These are phyloP conservation scores for Penicillium coprophilum DNA, from an alignment of 495 filamentous ascomycete species.

Conservation along the genomic window DNA sequence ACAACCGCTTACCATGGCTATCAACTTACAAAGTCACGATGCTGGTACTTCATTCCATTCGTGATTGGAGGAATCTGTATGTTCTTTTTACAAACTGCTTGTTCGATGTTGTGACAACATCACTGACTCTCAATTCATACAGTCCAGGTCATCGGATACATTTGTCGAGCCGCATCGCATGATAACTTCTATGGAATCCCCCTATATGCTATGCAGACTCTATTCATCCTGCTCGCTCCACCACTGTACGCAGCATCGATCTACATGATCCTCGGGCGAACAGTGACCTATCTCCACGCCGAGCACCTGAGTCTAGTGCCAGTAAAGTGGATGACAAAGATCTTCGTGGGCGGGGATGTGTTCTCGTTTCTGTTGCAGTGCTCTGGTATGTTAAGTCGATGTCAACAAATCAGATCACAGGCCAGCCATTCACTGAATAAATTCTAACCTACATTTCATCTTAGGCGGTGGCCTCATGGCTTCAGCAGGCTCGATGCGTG, in stretches of 20 bases:
- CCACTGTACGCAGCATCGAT: constrained; percentile 56
- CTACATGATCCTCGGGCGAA: constrained; percentile 60
- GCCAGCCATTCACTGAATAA: background rate
- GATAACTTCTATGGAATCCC: constrained; percentile 25
- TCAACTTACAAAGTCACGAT: constrained; percentile 25
- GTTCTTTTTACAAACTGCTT: background rate
- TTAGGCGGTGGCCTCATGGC: constrained; percentile 28
- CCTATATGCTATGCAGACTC: constrained; percentile 40
- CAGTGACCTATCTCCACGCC: constrained; percentile 46
- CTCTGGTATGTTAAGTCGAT: constrained; percentile 19
- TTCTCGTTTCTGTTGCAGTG: constrained; percentile 36
- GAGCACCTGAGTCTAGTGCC: constrained; percentile 32
- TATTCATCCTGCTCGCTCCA: constrained; percentile 48
- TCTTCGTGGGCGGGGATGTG: constrained; percentile 41
- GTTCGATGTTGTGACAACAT: background rate
- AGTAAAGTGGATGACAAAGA: constrained; percentile 36
- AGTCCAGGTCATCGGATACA: constrained; percentile 62
- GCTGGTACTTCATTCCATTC: constrained; percentile 34
- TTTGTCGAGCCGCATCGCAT: constrained; percentile 47
- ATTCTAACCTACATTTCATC: background rate
- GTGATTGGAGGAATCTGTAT: constrained; percentile 29
- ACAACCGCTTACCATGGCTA: constrained; percentile 20
- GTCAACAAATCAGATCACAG: background rate
- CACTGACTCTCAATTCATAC: background rate
- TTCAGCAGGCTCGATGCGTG: constrained; percentile 2